phyloP scores from a whole-genome alignment of 768 basidiomycete genomes.

The Termitomyces sp. region DNA sequence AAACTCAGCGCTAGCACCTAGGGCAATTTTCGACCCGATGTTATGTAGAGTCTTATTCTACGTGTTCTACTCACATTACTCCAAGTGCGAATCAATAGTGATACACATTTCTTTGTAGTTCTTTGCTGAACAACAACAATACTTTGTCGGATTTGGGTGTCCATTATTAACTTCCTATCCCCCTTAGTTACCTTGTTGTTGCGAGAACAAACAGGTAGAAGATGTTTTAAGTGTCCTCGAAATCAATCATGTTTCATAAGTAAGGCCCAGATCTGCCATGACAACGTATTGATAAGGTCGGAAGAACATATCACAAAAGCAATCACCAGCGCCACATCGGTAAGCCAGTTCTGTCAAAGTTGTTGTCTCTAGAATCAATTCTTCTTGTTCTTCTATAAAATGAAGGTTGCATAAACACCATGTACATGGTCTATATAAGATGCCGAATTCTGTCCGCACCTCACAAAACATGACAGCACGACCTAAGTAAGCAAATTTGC shows the following conservation, averaged over 20 bases:
- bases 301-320: neutral
- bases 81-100: neutral
- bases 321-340: neutral
- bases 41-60: neutral
- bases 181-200: neutral
- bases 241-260: neutral
- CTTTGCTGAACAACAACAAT: neutral
- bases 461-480: neutral
- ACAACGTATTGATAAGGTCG: neutral
- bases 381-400: neutral
- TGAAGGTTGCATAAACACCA: neutral
- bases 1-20: neutral
- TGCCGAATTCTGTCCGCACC: neutral
- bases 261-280: neutral
- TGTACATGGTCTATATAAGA: neutral
- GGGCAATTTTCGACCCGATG: neutral
- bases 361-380: neutral
- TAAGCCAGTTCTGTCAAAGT: neutral
- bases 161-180: neutral
- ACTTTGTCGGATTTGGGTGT: neutral
- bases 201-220: neutral
- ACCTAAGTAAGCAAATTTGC: neutral
- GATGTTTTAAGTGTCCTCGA: neutral
- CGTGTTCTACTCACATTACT: neutral
- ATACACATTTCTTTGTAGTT: neutral